Percentiles rank a stretch among this genome's conserved stretches.
phyloP scores from a whole-genome alignment of 2,329 filamentous ascomycete species.

The Cercospora sojina region DNA sequence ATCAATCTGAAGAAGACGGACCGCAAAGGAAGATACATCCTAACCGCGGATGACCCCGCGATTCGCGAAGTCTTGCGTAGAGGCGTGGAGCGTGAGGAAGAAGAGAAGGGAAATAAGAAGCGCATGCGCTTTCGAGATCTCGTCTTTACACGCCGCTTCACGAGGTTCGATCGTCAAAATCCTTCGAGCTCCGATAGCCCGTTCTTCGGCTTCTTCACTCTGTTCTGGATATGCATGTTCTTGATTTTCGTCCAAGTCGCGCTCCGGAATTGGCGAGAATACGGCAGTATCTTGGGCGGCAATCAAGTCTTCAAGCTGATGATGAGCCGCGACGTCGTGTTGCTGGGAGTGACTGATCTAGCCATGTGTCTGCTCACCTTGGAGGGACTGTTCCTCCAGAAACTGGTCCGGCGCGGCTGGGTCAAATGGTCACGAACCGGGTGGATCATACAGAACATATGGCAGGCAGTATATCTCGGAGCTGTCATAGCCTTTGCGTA shows the following conservation, averaged over 20 bases:
- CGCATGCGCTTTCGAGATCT: constrained; percentile 54
- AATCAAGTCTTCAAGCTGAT: constrained; percentile 72
- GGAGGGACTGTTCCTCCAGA: constrained; percentile 66
- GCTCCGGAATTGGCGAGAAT: constrained; percentile 65
- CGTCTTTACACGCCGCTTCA: constrained; percentile 71
- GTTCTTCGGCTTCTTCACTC: constrained; percentile 75
- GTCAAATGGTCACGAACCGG: constrained; percentile 67
- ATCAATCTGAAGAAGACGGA: constrained; percentile 49
- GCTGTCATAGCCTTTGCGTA: constrained; percentile 65
- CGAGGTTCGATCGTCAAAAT: constrained; percentile 73
- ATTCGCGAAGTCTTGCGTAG: constrained; percentile 48
- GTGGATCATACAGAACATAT: constrained; percentile 73
- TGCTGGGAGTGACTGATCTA: constrained; percentile 62
- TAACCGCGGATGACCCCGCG: constrained; percentile 52
- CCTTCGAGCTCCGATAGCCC: constrained; percentile 62
- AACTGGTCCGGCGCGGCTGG: constrained; percentile 57
- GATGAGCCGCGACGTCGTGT: constrained; percentile 55
- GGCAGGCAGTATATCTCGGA: constrained; percentile 66
- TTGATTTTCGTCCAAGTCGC: constrained; percentile 67
- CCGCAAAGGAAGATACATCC: constrained; percentile 48
- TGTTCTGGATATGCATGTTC: constrained; percentile 72
- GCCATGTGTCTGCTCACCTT: constrained; percentile 66
- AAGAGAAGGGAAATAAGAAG: constrained; percentile 30
- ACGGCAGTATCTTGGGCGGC: constrained; percentile 66
- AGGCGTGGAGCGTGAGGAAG: constrained; percentile 46